These are phyloP conservation scores for Candida gorgasii DNA, from an alignment of 805 yeast species.

Conservation along the genomic window DNA sequence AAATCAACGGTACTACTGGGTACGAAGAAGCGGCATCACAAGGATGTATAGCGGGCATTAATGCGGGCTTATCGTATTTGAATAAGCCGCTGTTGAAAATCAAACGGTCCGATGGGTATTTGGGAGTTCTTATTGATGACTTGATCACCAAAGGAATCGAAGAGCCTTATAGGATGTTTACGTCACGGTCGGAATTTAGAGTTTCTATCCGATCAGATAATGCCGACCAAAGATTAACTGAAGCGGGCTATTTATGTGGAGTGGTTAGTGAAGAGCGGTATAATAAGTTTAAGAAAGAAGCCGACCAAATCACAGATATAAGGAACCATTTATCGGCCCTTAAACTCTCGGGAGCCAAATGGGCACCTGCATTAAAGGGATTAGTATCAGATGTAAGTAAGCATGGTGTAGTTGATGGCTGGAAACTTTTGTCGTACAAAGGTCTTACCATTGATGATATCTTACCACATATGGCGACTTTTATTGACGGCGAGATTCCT, in stretches of 20 bases:
- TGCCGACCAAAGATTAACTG: conserved; percentile 85
- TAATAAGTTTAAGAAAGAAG: conserved; percentile 46
- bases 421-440: conserved; percentile 66
- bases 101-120: conserved; percentile 79
- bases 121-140: conserved; percentile 93
- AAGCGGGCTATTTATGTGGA: conserved; percentile 63
- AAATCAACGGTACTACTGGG: conserved; percentile 97
- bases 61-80: conserved; percentile 70
- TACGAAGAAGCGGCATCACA: conserved; percentile 99
- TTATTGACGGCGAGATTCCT: conserved; percentile 26
- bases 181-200: conserved; percentile 92
- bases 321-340: conserved; percentile 46
- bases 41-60: conserved; percentile 93
- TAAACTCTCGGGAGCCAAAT: conserved; percentile 54
- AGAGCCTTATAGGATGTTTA: conserved; percentile 98
- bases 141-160: conserved; percentile 91
- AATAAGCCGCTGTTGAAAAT: conserved; percentile 50
- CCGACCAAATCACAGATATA: conserved; percentile 43
- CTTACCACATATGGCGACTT: conserved; percentile 26
- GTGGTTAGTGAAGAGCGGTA: conserved; percentile 65
- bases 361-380: conserved; percentile 56
- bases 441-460: conserved; percentile 35
- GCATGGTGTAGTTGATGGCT: conserved; percentile 50
- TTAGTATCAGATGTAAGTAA: conserved; percentile 50
- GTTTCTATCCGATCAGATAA: conserved; percentile 90